Conservation (phyloP, 1,284 basidiomycete species). For the Paramarasmius palmivorus region DNA sequence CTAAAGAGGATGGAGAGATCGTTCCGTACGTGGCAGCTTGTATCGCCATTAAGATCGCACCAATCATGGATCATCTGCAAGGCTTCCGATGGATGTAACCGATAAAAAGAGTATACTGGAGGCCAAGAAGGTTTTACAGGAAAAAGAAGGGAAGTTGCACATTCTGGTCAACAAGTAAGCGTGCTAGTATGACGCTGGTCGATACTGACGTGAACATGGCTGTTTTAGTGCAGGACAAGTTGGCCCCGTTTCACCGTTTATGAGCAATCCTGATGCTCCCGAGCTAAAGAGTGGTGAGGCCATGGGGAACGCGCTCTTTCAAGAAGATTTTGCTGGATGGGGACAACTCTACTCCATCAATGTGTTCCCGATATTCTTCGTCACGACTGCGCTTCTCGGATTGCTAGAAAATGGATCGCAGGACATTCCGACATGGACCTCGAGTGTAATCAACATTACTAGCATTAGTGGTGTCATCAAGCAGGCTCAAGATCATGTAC, state of each 20-base stretch:
- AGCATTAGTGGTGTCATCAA: constrained; percentile 73
- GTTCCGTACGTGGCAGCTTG: constrained; percentile 50
- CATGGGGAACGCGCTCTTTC: constrained; percentile 64
- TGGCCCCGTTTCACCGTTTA: constrained; percentile 61
- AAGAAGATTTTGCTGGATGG: constrained; percentile 68
- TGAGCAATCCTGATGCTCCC: constrained; percentile 54
- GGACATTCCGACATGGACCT: constrained; percentile 53
- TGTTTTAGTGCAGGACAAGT: constrained; percentile 64
- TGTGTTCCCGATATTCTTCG: constrained; percentile 72
- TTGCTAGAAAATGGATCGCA: constrained; percentile 70
- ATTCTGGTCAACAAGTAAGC: constrained; percentile 80
- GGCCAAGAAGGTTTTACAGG: constrained; percentile 52
- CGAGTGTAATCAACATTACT: constrained; percentile 73
- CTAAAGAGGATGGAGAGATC: constrained; percentile 46
- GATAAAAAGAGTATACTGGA: constrained; percentile 64
- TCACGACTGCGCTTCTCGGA: constrained; percentile 73
- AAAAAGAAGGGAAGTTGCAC: constrained; percentile 70
- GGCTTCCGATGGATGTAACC: constrained; percentile 70
- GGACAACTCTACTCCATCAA: constrained; percentile 61
- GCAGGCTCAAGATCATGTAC: constrained; percentile 71
- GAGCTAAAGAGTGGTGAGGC: constrained; percentile 62
- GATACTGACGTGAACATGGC: not conserved
- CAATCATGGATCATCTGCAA: constrained; percentile 26
- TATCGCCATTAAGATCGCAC: not conserved
- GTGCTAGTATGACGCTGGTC: not conserved